Percentiles rank a stretch among this genome's conserved stretches.
Conservation (phyloP, 2,329 filamentous ascomycete species). For the Diaporthe amygdali region DNA sequence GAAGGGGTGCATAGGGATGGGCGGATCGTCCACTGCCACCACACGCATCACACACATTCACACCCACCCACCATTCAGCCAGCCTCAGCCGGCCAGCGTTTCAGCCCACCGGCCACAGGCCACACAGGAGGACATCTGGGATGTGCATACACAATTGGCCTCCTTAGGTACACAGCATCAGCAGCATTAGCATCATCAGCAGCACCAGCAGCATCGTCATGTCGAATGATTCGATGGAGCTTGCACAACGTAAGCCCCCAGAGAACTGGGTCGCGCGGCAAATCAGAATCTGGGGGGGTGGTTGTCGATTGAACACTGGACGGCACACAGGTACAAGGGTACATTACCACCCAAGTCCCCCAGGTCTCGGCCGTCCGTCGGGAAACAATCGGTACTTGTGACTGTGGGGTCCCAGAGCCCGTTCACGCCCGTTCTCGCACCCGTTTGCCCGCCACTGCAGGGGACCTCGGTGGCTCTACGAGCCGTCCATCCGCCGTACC, state of each 20-base stretch:
- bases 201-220: too few species aligned
- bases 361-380: constrained; percentile 6
- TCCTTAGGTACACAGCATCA: too few species aligned
- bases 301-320: neutral
- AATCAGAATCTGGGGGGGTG: constrained; percentile 1
- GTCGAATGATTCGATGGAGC: constrained; percentile 5
- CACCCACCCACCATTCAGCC: neutral
- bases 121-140: neutral
- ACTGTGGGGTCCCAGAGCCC: constrained; percentile 16
- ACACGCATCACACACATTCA: neutral
- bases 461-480: neutral
- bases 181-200: too few species aligned
- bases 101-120: constrained; percentile 6
- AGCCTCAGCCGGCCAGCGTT: constrained; percentile 10
- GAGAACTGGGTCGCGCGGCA: constrained; percentile 10
- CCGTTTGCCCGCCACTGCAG: neutral
- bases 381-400: constrained; percentile 8
- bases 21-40: neutral
- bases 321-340: neutral
- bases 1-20: constrained; percentile 12
- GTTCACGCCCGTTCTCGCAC: neutral
- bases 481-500: constrained; percentile 11
- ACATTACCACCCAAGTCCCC: neutral
- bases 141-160: too few species aligned
- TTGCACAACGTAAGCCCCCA: too few species aligned